Conservation (phyloP, 176 grass and related monocot species). For the Phragmites australis region DNA sequence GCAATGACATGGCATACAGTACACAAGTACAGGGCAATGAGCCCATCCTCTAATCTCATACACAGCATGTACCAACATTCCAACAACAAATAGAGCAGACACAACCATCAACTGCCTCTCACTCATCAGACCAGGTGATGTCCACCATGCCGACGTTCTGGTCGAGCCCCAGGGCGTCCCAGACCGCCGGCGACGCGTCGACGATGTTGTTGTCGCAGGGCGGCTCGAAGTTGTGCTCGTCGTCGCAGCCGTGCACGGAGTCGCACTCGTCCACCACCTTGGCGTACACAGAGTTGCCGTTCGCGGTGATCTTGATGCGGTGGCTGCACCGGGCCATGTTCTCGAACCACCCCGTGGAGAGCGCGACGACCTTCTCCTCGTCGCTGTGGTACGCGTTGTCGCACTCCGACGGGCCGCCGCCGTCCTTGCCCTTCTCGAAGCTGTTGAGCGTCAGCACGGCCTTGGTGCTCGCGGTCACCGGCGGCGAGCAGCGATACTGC, state of each 20-base stretch:
- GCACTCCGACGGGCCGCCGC: slow-evolving; percentile 52
- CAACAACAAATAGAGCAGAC: not conserved
- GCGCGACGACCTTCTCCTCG: slow-evolving; percentile 42
- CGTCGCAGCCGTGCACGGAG: slow-evolving; percentile 53
- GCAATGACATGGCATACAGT: not conserved
- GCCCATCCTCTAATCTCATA: not conserved
- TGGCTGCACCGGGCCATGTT: slow-evolving; percentile 31
- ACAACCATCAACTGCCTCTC: not conserved
- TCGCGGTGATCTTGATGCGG: slow-evolving; percentile 45
- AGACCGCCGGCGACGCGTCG: slow-evolving; percentile 47
- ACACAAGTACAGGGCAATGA: not conserved
- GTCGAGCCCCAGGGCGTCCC: slow-evolving; percentile 46
- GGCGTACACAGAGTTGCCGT: slow-evolving; percentile 34
- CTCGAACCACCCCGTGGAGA: slow-evolving; percentile 60
- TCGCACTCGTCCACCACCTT: slow-evolving; percentile 78
- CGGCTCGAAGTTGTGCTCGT: slow-evolving; percentile 45
- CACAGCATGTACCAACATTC: not conserved
- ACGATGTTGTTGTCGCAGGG: slow-evolving; percentile 53
- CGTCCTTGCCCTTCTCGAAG: slow-evolving; percentile 60
- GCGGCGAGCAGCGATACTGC: slow-evolving; percentile 59
- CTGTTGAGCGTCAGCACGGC: slow-evolving; percentile 55
- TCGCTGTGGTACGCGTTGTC: slow-evolving; percentile 51
- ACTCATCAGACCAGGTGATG: slow-evolving; percentile 45
- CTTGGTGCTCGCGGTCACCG: slow-evolving; percentile 38
- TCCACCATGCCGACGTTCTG: not conserved